Conservation (phyloP, 2,329 filamentous ascomycete genomes). For the Plenodomus tracheiphilus region DNA sequence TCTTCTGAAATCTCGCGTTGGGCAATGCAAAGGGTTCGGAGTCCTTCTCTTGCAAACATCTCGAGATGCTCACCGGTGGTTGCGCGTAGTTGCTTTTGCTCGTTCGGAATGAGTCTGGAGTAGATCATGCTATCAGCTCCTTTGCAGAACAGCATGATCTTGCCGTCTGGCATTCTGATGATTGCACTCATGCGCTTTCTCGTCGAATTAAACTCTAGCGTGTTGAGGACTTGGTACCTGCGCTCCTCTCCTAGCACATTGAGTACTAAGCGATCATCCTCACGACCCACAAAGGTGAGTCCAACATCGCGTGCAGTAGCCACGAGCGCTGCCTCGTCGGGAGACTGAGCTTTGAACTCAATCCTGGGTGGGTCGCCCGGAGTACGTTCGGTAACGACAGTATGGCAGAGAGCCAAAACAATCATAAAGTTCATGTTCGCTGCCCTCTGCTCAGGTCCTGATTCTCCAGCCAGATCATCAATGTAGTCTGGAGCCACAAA, state of each 20-base stretch:
- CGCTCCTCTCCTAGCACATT: constrained; percentile 86
- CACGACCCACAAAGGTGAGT: constrained; percentile 84
- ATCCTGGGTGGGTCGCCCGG: constrained; percentile 91
- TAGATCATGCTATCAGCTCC: constrained; percentile 98
- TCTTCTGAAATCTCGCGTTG: constrained; percentile 77
- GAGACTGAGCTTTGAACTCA: constrained; percentile 95
- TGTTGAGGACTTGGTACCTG: constrained; percentile 87
- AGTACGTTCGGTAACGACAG: constrained; percentile 86
- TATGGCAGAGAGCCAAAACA: constrained; percentile 91
- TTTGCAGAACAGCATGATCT: constrained; percentile 92
- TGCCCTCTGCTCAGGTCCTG: constrained; percentile 73
- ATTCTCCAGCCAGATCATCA: constrained; percentile 75
- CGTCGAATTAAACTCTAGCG: constrained; percentile 94
- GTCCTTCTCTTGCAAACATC: constrained; percentile 92
- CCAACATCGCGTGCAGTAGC: constrained; percentile 93
- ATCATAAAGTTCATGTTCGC: constrained; percentile 93
- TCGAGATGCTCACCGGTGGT: constrained; percentile 92
- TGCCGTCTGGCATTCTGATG: constrained; percentile 87
- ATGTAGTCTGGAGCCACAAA: constrained; percentile 93
- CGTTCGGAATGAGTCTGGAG: constrained; percentile 79
- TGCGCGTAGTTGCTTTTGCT: constrained; percentile 81
- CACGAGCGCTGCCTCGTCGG: constrained; percentile 92
- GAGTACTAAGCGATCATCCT: constrained; percentile 77
- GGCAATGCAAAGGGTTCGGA: constrained; percentile 93
- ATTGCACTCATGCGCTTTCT: constrained; percentile 98